A percentile compares a stretch with the other conserved stretches of the same genome.
Conservation (phyloP, 2,329 filamentous ascomycete genomes). For the Colletotrichum acutatum region DNA sequence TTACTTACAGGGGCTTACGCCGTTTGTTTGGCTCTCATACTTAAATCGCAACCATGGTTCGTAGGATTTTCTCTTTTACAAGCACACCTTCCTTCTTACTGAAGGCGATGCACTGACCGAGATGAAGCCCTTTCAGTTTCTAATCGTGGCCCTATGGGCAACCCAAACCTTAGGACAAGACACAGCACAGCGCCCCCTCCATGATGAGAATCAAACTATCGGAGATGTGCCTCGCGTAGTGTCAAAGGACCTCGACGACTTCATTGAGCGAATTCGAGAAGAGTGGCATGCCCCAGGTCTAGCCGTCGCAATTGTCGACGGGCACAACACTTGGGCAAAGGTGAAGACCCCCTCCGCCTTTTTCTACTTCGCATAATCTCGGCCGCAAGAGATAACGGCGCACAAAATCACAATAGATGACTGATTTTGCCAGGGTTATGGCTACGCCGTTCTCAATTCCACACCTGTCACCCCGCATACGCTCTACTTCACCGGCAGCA, state of each 20-base stretch:
- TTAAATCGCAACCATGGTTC: background rate
- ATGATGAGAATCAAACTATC: background rate
- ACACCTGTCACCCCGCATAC: slow-evolving; percentile 56
- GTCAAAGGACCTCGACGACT: background rate
- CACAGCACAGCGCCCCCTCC: background rate
- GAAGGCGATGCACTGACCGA: background rate
- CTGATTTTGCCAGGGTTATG: slow-evolving; percentile 48
- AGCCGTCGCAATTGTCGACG: slow-evolving; percentile 53
- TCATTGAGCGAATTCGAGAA: slow-evolving; percentile 44
- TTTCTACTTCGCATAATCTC: background rate
- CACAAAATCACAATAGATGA: background rate
- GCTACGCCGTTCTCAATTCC: slow-evolving; percentile 47
- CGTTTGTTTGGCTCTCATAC: background rate
- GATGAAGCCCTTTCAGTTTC: background rate
- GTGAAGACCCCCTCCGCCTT: slow-evolving; percentile 36
- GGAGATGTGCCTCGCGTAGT: background rate
- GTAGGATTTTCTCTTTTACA: too few relatives aligned
- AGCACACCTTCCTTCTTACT: background rate
- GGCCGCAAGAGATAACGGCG: background rate
- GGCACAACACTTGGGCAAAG: slow-evolving; percentile 47
- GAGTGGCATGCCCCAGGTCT: slow-evolving; percentile 54
- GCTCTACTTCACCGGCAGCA: slow-evolving; percentile 66
- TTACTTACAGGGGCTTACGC: background rate
- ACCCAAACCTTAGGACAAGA: background rate
- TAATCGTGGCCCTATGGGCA: background rate